Percentiles rank a stretch among this genome's conserved stretches.
Evolutionary conservation across 73 alveolate genomes (phyloP).

Genomic region (Urostyla sp.): DNA sequence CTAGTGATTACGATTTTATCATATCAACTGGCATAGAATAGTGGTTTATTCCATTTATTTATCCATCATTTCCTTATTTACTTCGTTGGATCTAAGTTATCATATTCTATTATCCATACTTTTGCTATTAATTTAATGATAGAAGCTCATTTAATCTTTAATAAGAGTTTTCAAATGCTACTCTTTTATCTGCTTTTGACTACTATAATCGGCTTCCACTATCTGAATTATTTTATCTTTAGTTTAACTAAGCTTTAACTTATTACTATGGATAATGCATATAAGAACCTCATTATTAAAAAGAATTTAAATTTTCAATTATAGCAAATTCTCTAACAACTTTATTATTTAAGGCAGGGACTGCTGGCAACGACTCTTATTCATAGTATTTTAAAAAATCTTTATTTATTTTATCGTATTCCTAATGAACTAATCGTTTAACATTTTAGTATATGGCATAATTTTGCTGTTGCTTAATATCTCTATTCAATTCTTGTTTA

Average conservation of each 20-base stretch:
- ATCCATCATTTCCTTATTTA: neutral
- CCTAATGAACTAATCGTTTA: conserved; percentile 22
- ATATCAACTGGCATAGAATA: conserved; percentile 24
- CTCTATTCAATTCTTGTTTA: neutral
- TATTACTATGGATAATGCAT: neutral
- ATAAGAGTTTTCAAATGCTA: neutral
- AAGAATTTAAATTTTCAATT: neutral
- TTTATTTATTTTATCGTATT: neutral
- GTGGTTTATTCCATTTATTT: conserved; percentile 29
- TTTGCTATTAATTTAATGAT: neutral
- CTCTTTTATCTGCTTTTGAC: neutral
- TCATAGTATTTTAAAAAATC: neutral
- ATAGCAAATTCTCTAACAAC: neutral
- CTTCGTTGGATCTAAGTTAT: neutral
- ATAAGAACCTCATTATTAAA: neutral
- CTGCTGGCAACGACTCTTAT: conserved; percentile 38
- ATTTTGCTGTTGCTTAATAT: neutral
- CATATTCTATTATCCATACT: neutral
- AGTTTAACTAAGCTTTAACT: neutral
- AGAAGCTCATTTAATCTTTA: conserved; percentile 7
- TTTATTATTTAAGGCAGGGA: conserved; percentile 14
- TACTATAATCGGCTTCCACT: neutral
- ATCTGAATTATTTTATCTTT: neutral
- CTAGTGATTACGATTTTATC: conserved; percentile 2
- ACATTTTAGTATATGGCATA: conserved; percentile 12